A percentile compares a stretch with the other conserved stretches of the same genome.
phyloP scores from a whole-genome alignment of 371 early-diverging fungal species.

The Phascolomyces articulosus region DNA sequence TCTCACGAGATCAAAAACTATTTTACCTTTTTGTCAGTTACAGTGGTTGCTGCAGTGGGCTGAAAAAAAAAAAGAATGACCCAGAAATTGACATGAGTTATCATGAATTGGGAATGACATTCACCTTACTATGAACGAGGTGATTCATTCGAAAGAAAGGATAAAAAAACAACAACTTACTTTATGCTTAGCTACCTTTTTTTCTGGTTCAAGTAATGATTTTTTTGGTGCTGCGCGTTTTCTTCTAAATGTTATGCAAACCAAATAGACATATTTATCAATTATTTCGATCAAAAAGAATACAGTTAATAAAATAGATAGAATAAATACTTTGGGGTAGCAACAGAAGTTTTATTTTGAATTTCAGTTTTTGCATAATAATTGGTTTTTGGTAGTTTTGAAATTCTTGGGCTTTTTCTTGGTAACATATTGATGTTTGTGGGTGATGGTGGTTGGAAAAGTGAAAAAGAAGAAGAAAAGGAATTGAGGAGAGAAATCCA shows the following conservation, averaged over 20 bases:
- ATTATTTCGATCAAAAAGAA: no score
- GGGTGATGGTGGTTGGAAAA: background rate
- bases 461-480: background rate
- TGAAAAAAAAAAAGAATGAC: no score
- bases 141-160: no score
- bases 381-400: background rate
- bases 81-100: no score
- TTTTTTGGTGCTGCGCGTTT: constrained; percentile 3
- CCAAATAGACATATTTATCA: no score
- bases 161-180: background rate
- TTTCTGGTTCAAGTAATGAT: background rate
- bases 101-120: no score
- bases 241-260: constrained; percentile 2
- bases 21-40: no score
- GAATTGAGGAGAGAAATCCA: background rate
- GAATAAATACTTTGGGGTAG: background rate
- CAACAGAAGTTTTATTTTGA: background rate
- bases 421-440: no score
- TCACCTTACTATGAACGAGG: no score
- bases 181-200: background rate
- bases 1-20: no score
- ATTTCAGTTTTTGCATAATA: background rate
- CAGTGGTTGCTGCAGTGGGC: no score
- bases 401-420: background rate
- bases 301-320: background rate